Evolutionary conservation across 495 filamentous ascomycete species (phyloP).

Genomic region (Aspergillus avenaceus): DNA sequence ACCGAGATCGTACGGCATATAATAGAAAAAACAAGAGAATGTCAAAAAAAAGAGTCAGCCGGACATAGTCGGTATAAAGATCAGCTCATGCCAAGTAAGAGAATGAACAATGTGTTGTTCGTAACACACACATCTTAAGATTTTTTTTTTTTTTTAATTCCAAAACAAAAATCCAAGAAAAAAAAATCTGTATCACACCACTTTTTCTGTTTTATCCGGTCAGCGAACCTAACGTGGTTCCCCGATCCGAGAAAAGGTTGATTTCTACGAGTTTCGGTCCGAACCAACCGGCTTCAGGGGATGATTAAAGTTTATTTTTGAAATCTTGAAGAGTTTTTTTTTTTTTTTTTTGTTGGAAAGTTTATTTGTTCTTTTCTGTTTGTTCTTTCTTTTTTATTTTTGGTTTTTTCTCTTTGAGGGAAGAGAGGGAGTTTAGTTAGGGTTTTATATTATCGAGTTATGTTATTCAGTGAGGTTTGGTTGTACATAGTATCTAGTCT

Average conservation of each 20-base stretch:
- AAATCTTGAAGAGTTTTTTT: too few relatives aligned
- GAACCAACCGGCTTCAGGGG: conserved; percentile 1
- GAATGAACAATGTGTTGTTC: background rate
- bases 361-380: too few relatives aligned
- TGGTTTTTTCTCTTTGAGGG: too few relatives aligned
- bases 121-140: background rate
- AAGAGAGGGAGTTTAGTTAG: too few relatives aligned
- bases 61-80: background rate
- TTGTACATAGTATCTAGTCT: too few relatives aligned
- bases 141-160: too few relatives aligned
- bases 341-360: too few relatives aligned
- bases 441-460: too few relatives aligned
- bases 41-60: background rate
- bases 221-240: background rate
- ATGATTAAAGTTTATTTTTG: conserved; percentile 3
- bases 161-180: background rate
- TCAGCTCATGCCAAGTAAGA: conserved; percentile 6
- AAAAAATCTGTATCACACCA: conserved; percentile 7
- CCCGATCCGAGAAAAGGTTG: background rate
- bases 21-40: background rate
- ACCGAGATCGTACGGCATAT: background rate
- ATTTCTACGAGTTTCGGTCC: background rate
- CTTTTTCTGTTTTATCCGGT: too few relatives aligned
- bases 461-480: too few relatives aligned
- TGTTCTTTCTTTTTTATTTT: too few relatives aligned